Conservation (phyloP, 352 stramenopile genomes). For the Peronospora destructor region DNA sequence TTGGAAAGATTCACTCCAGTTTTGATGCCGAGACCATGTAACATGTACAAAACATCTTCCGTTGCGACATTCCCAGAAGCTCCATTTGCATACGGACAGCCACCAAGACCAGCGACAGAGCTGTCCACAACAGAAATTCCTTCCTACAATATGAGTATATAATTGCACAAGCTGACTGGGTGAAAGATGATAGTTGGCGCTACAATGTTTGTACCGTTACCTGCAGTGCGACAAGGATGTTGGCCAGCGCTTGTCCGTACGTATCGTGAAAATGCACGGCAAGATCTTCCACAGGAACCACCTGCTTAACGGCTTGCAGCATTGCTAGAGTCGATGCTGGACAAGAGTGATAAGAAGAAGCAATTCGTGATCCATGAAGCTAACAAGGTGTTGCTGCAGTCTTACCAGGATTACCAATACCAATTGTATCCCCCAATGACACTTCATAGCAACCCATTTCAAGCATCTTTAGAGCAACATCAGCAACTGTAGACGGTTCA, state of each 20-base stretch:
- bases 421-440: conserved; percentile 92
- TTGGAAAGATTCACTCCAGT: conserved; percentile 91
- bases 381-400: background rate
- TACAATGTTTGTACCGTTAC: conserved; percentile 23
- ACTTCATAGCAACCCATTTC: conserved; percentile 95
- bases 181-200: background rate
- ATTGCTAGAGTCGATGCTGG: conserved; percentile 77
- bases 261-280: conserved; percentile 97
- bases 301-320: conserved; percentile 64
- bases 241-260: conserved; percentile 93
- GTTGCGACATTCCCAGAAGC: conserved; percentile 95
- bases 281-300: conserved; percentile 80
- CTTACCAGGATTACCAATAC: conserved; percentile 83
- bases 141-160: conserved; percentile 43
- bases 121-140: conserved; percentile 91
- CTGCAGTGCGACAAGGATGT: conserved; percentile 89
- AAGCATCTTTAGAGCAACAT: conserved; percentile 77
- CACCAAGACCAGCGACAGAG: conserved; percentile 92
- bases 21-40: conserved; percentile 91
- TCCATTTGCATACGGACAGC: conserved; percentile 94
- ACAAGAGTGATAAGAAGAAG: conserved; percentile 2
- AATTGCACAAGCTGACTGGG: background rate
- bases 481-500: conserved; percentile 70
- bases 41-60: conserved; percentile 97
- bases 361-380: background rate